phyloP scores from a whole-genome alignment of 345 rosid genomes.

The Gossypium australe region DNA sequence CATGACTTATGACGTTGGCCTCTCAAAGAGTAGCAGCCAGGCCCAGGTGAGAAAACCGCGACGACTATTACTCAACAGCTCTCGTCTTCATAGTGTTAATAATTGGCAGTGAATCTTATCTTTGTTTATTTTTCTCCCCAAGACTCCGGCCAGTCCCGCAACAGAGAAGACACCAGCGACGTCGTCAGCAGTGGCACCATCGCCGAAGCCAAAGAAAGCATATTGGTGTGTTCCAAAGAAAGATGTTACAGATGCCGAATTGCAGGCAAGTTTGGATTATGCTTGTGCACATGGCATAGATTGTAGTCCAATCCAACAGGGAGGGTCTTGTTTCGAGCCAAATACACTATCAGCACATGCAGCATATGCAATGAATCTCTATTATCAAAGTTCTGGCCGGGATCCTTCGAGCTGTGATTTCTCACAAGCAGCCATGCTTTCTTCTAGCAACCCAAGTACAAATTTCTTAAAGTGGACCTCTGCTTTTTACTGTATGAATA shows the following conservation, averaged over 20 bases:
- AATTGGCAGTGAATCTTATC: neutral
- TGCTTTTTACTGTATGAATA: neutral
- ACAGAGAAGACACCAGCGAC: neutral
- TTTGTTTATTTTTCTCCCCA: constrained; percentile 1
- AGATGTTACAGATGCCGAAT: constrained; percentile 40
- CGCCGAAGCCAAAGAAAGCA: constrained; percentile 29
- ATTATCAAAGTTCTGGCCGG: constrained; percentile 46
- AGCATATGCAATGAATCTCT: constrained; percentile 82
- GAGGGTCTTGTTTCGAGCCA: constrained; percentile 81
- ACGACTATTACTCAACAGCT: neutral
- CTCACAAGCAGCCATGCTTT: constrained; percentile 44
- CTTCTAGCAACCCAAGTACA: constrained; percentile 73
- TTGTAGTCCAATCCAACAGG: constrained; percentile 65
- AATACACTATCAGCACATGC: constrained; percentile 71
- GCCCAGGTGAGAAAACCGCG: constrained; percentile 25
- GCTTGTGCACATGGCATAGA: constrained; percentile 78
- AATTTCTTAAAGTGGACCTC: neutral
- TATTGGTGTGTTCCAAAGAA: constrained; percentile 68
- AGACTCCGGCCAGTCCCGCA: constrained; percentile 16
- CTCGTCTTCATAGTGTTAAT: neutral
- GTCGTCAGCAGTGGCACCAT: constrained; percentile 13
- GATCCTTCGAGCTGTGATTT: constrained; percentile 61
- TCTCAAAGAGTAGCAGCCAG: constrained; percentile 33
- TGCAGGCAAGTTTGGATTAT: constrained; percentile 75
- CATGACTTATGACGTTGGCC: constrained; percentile 73